phyloP scores from a whole-genome alignment of 805 yeast species.

The Ogataea salicorniae region DNA sequence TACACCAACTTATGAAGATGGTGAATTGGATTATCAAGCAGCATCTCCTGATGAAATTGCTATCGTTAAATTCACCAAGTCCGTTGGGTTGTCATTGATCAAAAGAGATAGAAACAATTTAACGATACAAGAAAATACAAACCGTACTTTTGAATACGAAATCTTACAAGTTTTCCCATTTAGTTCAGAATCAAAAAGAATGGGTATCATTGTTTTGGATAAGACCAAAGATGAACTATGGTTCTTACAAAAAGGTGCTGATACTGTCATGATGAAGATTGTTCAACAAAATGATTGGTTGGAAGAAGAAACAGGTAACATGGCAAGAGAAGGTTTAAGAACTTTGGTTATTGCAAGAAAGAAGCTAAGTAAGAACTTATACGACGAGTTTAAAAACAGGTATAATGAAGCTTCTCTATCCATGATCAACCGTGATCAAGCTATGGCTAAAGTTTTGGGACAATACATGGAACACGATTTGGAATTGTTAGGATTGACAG shows the following conservation, averaged over 20 bases:
- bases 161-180: slow-evolving; percentile 87
- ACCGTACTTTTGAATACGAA: slow-evolving; percentile 49
- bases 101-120: slow-evolving; percentile 79
- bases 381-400: slow-evolving; percentile 56
- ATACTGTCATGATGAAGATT: slow-evolving; percentile 81
- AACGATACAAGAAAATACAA: slow-evolving; percentile 59
- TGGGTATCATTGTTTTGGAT: slow-evolving; percentile 84
- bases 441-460: slow-evolving; percentile 62
- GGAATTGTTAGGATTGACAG: slow-evolving; percentile 87
- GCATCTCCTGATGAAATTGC: slow-evolving; percentile 99
- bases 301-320: slow-evolving; percentile 94
- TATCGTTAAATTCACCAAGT: slow-evolving; percentile 85
- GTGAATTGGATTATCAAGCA: slow-evolving; percentile 81
- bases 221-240: slow-evolving; percentile 60
- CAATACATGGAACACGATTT: slow-evolving; percentile 75
- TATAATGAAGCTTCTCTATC: slow-evolving; percentile 71
- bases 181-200: slow-evolving; percentile 90
- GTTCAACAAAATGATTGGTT: slow-evolving; percentile 91
- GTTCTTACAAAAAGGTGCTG: slow-evolving; percentile 95
- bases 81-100: slow-evolving; percentile 74
- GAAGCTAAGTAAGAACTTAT: slow-evolving; percentile 48
- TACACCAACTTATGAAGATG: slow-evolving; percentile 85
- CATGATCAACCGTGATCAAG: slow-evolving; percentile 73
- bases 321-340: slow-evolving; percentile 97
- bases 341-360: slow-evolving; percentile 93